phyloP scores from a whole-genome alignment of 2,329 filamentous ascomycete genomes.

The Pestalotiopsis fici region DNA sequence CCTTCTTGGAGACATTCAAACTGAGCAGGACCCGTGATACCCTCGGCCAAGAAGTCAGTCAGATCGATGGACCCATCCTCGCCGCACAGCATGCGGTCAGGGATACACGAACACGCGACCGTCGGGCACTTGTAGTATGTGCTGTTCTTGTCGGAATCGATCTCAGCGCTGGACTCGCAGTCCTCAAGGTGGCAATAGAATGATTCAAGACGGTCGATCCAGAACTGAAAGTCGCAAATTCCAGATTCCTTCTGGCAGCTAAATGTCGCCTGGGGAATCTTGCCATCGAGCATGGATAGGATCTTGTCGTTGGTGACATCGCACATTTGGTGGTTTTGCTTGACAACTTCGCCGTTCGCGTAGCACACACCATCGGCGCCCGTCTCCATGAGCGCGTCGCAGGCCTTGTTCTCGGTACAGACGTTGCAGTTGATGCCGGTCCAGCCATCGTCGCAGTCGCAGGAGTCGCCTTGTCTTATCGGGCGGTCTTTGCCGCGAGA shows the following conservation, averaged over 20 bases:
- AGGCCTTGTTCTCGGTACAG: slow-evolving; percentile 80
- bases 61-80: slow-evolving; percentile 91
- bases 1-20: slow-evolving; percentile 74
- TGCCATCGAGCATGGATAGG: slow-evolving; percentile 77
- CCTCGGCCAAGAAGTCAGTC: slow-evolving; percentile 79
- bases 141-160: slow-evolving; percentile 70
- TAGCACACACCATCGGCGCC: slow-evolving; percentile 87
- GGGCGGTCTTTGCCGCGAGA: slow-evolving; percentile 78
- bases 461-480: slow-evolving; percentile 70
- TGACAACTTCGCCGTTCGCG: slow-evolving; percentile 84
- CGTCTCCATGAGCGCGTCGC: slow-evolving; percentile 84
- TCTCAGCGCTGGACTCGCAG: slow-evolving; percentile 73
- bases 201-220: slow-evolving; percentile 91
- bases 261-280: slow-evolving; percentile 92
- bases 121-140: slow-evolving; percentile 85
- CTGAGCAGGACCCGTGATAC: slow-evolving; percentile 83
- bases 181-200: slow-evolving; percentile 92
- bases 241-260: slow-evolving; percentile 75
- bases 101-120: slow-evolving; percentile 84
- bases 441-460: slow-evolving; percentile 92
- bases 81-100: slow-evolving; percentile 91
- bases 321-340: slow-evolving; percentile 97
- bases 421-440: slow-evolving; percentile 97
- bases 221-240: slow-evolving; percentile 96
- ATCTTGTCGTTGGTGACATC: slow-evolving; percentile 97